These are phyloP conservation scores for Priceomyces haplophilus DNA, from an alignment of 805 yeast genomes.

Conservation along the genomic window DNA sequence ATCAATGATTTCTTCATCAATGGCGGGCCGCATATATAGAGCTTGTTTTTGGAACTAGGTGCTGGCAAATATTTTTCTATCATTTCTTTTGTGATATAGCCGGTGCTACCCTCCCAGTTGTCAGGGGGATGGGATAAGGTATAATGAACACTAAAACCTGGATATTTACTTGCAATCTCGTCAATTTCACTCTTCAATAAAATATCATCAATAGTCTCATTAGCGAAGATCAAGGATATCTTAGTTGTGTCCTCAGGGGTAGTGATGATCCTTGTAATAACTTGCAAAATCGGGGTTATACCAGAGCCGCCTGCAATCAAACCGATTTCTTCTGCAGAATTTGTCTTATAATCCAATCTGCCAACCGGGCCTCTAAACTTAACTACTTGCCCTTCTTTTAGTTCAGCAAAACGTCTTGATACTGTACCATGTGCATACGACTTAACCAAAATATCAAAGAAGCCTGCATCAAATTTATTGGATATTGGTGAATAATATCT, in stretches of 20 bases:
- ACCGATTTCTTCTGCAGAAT: constrained; percentile 61
- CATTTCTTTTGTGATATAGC: constrained; percentile 59
- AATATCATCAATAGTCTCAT: constrained; percentile 75
- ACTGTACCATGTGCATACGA: constrained; percentile 71
- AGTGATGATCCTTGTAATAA: constrained; percentile 66
- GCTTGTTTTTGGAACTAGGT: constrained; percentile 47
- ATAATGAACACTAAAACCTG: constrained; percentile 59
- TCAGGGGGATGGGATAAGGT: constrained; percentile 46
- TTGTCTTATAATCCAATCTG: constrained; percentile 54
- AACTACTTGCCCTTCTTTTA: constrained; percentile 63
- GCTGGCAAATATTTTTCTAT: constrained; percentile 52
- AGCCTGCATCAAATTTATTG: constrained; percentile 65
- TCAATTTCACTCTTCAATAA: constrained; percentile 70
- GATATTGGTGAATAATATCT: constrained; percentile 79
- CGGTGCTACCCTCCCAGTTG: constrained; percentile 57
- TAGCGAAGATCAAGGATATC: constrained; percentile 64
- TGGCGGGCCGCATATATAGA: constrained; percentile 74
- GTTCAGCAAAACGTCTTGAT: constrained; percentile 61
- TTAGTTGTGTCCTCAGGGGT: constrained; percentile 64
- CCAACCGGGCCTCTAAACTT: constrained; percentile 81
- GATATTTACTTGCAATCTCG: constrained; percentile 61
- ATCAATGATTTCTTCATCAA: constrained; percentile 58
- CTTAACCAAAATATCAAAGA: constrained; percentile 73
- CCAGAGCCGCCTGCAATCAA: constrained; percentile 87
- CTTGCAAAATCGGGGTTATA: constrained; percentile 85